phyloP scores from a whole-genome alignment of 2,329 filamentous ascomycete species.

The Fusarium sp. region DNA sequence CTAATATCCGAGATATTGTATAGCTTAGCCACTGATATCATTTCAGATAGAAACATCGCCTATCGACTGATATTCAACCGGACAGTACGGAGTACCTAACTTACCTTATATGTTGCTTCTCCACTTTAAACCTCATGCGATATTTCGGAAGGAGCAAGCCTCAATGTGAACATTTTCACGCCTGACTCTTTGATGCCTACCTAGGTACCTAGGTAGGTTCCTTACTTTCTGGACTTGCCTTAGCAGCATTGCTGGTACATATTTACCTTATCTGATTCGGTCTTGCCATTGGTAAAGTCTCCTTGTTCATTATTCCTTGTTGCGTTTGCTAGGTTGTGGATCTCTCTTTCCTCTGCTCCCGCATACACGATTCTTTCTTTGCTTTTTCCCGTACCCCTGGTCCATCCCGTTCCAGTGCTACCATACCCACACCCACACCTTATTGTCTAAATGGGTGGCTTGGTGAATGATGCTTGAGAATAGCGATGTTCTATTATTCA shows the following conservation, averaged over 20 bases:
- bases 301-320: not conserved
- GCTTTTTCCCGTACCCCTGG: slow-evolving; percentile 38
- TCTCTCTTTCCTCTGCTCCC: slow-evolving; percentile 26
- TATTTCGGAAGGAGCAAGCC: slow-evolving; percentile 5
- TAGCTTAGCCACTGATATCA: slow-evolving; percentile 9
- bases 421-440: slow-evolving; percentile 30
- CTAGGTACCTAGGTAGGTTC: too few relatives aligned
- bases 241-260: not conserved
- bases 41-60: slow-evolving; percentile 5
- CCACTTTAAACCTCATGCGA: slow-evolving; percentile 32
- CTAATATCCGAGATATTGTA: not conserved
- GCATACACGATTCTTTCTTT: slow-evolving; percentile 41
- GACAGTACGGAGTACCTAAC: too few relatives aligned
- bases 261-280: not conserved
- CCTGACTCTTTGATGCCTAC: not conserved
- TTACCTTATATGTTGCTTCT: not conserved
- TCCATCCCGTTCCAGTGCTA: slow-evolving; percentile 29
- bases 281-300: not conserved
- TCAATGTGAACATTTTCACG: slow-evolving; percentile 24
- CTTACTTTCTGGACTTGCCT: not conserved
- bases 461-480: not conserved
- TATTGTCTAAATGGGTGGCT: not conserved
- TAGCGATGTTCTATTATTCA: not conserved
- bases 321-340: slow-evolving; percentile 7
- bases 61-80: slow-evolving; percentile 5